These are phyloP conservation scores for Cladosporium sp. DNA, from an alignment of 2,329 filamentous ascomycete genomes.

Conservation along the genomic window DNA sequence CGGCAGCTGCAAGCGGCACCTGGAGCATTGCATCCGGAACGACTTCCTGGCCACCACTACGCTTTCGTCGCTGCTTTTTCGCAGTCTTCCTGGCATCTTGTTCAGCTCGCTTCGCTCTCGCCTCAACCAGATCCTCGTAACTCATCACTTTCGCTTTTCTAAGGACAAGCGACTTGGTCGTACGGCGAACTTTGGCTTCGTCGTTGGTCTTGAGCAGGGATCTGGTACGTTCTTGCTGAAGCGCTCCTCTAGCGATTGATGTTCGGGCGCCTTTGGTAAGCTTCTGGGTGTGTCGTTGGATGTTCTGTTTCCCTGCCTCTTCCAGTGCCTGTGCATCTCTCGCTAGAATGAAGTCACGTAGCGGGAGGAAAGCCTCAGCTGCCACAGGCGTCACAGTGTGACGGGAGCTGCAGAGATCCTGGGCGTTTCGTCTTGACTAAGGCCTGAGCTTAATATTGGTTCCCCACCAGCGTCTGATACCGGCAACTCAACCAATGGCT, in stretches of 20 bases:
- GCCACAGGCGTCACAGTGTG: conserved; percentile 34
- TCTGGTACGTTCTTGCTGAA: neutral
- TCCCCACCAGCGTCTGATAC: too few species aligned
- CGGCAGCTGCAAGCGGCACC: neutral
- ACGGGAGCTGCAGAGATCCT: neutral
- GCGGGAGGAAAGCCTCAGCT: conserved; percentile 23
- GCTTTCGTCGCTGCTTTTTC: conserved; percentile 5
- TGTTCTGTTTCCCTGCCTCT: conserved; percentile 27
- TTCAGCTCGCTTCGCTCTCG: conserved; percentile 27
- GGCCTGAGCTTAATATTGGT: conserved; percentile 10
- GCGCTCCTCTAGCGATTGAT: neutral
- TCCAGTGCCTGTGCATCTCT: conserved; percentile 28
- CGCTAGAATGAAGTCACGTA: conserved; percentile 30
- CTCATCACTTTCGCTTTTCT: conserved; percentile 30
- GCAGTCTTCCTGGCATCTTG: conserved; percentile 24
- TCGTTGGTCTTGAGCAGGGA: conserved; percentile 32
- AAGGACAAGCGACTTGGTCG: conserved; percentile 23
- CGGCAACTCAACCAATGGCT: too few species aligned
- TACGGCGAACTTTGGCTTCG: conserved; percentile 26
- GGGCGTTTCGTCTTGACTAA: conserved; percentile 18
- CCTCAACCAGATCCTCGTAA: conserved; percentile 28
- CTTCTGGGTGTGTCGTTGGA: conserved; percentile 30
- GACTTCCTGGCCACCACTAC: neutral
- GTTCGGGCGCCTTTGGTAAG: conserved; percentile 15
- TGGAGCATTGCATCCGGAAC: neutral